Percentiles rank a stretch among this genome's conserved stretches.
phyloP scores from a whole-genome alignment of 345 rosid species.

The Eucalyptus sp. region DNA sequence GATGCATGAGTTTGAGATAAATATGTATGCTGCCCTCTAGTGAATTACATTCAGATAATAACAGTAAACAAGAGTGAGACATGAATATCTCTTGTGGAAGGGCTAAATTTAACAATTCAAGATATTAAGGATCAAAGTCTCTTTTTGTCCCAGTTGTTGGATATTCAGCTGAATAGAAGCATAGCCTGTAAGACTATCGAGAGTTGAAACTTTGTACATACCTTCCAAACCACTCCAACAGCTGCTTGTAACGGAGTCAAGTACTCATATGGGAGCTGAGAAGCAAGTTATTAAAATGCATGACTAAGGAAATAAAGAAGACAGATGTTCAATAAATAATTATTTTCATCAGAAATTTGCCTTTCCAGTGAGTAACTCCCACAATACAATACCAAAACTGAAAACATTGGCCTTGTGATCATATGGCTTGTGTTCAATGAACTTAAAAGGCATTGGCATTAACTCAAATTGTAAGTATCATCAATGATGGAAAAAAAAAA shows the following conservation, averaged over 20 bases:
- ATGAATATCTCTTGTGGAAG: not conserved
- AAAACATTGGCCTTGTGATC: conserved; percentile 99
- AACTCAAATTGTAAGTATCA: not conserved
- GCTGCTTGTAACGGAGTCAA: conserved; percentile 96
- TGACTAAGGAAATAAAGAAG: not conserved
- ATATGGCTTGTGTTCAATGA: conserved; percentile 92
- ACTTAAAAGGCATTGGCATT: conserved; percentile 17
- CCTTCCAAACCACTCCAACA: conserved; percentile 94
- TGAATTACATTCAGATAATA: not conserved
- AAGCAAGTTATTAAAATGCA: conserved; percentile 1
- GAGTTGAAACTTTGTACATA: not conserved
- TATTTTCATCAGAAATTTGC: conserved; percentile 12
- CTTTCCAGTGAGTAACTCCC: conserved; percentile 94
- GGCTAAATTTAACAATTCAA: not conserved
- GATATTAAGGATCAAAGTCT: not conserved
- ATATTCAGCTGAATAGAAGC: not conserved
- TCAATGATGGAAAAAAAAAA: conserved; percentile 1
- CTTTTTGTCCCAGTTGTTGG: not conserved
- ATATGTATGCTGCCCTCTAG: not conserved
- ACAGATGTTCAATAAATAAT: not conserved
- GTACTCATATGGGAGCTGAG: conserved; percentile 90
- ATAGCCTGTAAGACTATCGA: not conserved
- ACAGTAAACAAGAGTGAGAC: not conserved
- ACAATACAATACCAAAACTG: conserved; percentile 79
- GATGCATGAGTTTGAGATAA: not conserved